Conservation (phyloP, 2,329 filamentous ascomycete species). For the Xylaria multiplex region DNA sequence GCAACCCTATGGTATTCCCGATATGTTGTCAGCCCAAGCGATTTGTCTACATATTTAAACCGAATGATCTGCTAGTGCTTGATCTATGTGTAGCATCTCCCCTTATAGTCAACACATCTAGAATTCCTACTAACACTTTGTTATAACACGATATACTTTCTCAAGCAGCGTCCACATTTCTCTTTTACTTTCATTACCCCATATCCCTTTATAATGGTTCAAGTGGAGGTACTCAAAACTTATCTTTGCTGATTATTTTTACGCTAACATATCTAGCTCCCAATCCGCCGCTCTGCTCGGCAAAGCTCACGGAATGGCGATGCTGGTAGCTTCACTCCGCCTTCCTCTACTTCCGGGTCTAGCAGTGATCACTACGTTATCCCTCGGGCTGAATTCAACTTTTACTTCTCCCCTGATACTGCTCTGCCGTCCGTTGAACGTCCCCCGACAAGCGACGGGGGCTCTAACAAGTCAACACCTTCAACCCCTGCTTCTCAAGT, state of each 20-base stretch:
- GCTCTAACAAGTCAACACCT: neutral
- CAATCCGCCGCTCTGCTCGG: neutral
- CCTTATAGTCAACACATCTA: neutral
- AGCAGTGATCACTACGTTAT: neutral
- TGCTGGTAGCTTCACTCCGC: neutral
- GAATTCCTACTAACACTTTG: neutral
- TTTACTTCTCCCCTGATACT: constrained; percentile 3
- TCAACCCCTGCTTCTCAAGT: neutral
- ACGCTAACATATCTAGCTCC: constrained; percentile 6
- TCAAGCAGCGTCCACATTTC: neutral
- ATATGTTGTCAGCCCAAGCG: neutral
- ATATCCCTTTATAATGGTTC: neutral
- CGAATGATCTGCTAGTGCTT: neutral
- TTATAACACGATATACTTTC: neutral
- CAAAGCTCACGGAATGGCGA: constrained; percentile 3
- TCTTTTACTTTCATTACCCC: neutral
- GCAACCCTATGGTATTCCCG: neutral
- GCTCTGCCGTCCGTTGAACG: constrained; percentile 18
- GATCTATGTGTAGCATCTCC: neutral
- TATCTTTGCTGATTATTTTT: neutral
- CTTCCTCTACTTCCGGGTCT: neutral
- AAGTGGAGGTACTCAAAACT: neutral
- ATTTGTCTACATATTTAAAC: constrained; percentile 2
- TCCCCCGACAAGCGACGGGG: neutral
- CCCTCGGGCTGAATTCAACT: constrained; percentile 3